Conservation (phyloP, 2,329 filamentous ascomycete species). For the Calonectria pseudoturangicola region DNA sequence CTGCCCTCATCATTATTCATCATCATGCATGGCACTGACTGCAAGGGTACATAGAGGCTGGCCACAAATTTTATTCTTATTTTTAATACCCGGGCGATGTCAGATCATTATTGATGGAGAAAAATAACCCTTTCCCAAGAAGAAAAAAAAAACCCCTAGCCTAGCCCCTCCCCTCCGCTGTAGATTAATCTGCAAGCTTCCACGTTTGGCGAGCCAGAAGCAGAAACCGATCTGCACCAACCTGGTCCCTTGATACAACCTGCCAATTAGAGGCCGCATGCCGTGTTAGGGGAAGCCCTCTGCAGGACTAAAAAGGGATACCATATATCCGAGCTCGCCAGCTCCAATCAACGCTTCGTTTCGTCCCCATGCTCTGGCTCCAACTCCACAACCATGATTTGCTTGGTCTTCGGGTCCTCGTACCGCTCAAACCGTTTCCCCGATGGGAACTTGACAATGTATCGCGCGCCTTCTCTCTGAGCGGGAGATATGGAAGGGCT, state of each 20-base stretch:
- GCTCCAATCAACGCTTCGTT: background rate
- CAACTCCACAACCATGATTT: background rate
- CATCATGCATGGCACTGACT: background rate
- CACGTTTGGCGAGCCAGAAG: conserved; percentile 12
- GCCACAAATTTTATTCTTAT: conserved; percentile 1
- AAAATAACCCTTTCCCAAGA: background rate
- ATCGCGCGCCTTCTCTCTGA: background rate
- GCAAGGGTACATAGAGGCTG: conserved; percentile 10
- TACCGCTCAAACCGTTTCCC: background rate
- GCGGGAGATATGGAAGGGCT: background rate
- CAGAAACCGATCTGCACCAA: conserved; percentile 18
- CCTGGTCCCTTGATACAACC: conserved; percentile 25
- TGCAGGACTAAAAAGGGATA: background rate
- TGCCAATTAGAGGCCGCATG: conserved; percentile 8
- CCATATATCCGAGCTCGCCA: too few species aligned
- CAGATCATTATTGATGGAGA: conserved; percentile 6
- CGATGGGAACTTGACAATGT: conserved; percentile 21
- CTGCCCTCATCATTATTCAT: background rate
- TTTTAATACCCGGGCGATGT: background rate
- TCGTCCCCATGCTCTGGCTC: conserved; percentile 1
- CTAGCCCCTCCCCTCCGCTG: background rate
- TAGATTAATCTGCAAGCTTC: conserved; percentile 2
- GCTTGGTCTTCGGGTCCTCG: background rate
- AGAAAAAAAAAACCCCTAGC: too few species aligned
- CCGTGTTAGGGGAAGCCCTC: background rate